A percentile compares a stretch with the other conserved stretches of the same genome.
These are phyloP conservation scores for bread wheat (Triticum aestivum) DNA, from an alignment of 176 grass and related monocot genomes.

Conservation along the genomic window DNA sequence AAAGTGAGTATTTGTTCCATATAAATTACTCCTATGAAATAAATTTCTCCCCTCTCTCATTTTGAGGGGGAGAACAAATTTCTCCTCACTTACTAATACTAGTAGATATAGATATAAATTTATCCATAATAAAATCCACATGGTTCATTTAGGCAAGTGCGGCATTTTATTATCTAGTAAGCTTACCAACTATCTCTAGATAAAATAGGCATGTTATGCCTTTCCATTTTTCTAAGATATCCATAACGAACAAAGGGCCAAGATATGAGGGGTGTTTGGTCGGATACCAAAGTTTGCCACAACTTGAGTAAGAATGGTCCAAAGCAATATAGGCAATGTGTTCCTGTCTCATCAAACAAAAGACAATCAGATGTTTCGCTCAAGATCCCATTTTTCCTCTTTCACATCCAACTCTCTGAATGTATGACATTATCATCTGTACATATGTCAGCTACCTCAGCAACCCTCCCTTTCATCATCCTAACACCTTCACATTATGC, in stretches of 20 bases:
- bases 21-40: too few relatives aligned
- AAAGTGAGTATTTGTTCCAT: too few relatives aligned
- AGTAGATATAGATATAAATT: too few relatives aligned
- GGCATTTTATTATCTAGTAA: conserved; percentile 9
- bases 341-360: neutral
- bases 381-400: neutral
- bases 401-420: neutral
- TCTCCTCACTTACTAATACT: too few relatives aligned
- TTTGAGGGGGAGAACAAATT: too few relatives aligned
- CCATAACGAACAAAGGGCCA: neutral
- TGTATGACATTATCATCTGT: neutral
- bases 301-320: conserved; percentile 4
- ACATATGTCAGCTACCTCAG: neutral
- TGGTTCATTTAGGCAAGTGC: neutral
- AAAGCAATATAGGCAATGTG: neutral
- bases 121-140: neutral
- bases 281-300: neutral
- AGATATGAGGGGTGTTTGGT: neutral
- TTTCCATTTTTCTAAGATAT: conserved; percentile 17
- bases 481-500: neutral
- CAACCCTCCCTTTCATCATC: neutral
- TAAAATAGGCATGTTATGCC: neutral
- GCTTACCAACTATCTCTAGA: neutral
- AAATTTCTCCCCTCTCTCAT: too few relatives aligned
- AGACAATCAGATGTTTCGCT: neutral